phyloP scores from a whole-genome alignment of 1,139 yeast species.

The Pichia inconspicua region DNA sequence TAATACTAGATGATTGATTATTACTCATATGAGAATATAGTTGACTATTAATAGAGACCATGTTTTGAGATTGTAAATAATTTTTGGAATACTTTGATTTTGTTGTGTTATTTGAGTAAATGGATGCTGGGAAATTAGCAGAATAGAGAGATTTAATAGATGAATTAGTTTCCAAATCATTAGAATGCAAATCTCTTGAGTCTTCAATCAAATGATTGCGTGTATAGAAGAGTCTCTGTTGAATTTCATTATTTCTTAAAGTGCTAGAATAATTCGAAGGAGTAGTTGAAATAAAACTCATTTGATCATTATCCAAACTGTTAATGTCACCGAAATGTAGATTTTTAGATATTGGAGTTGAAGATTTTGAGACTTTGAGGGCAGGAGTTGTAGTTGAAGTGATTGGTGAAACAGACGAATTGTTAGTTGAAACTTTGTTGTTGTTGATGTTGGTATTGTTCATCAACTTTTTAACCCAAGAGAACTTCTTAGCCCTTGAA shows the following conservation, averaged over 20 bases:
- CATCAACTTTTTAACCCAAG: constrained; percentile 12
- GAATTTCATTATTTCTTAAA: constrained; percentile 2
- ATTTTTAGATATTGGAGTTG: background rate
- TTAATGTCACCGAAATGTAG: constrained; percentile 3
- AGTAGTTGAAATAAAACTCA: constrained; percentile 4
- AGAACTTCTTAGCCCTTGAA: constrained; percentile 3
- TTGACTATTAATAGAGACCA: background rate
- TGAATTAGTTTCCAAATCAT: constrained; percentile 4
- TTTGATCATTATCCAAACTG: constrained; percentile 8
- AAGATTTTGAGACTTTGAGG: background rate
- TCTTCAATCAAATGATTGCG: background rate
- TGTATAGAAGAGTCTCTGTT: constrained; percentile 8
- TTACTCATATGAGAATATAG: background rate
- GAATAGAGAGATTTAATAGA: constrained; percentile 10
- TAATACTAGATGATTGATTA: background rate
- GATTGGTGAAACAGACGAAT: background rate
- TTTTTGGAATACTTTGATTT: background rate
- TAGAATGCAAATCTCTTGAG: background rate
- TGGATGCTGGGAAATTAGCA: background rate
- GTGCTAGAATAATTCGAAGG: constrained; percentile 6
- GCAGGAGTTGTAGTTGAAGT: background rate
- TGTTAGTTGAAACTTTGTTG: background rate
- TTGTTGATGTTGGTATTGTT: constrained; percentile 2
- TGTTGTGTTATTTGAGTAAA: background rate
- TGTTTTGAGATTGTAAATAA: background rate